Conservation (phyloP, 805 yeast genomes). For the Ogataea salicorniae region DNA sequence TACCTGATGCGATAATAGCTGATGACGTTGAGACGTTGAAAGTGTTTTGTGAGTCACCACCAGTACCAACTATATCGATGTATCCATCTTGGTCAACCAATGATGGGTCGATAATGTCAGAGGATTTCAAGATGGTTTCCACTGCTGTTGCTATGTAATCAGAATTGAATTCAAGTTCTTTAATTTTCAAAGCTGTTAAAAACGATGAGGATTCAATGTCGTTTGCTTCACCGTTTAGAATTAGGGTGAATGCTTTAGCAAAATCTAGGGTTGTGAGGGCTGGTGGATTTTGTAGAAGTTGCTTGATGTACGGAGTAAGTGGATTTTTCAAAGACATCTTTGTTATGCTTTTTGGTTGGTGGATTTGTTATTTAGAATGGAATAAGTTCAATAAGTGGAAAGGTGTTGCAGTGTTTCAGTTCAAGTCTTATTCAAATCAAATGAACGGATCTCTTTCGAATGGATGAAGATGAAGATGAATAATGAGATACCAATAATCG, state of each 20-base stretch:
- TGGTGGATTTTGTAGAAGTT: conserved; percentile 56
- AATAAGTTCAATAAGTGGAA: neutral
- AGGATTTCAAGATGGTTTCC: conserved; percentile 59
- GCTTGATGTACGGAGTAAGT: conserved; percentile 57
- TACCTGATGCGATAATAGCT: conserved; percentile 92
- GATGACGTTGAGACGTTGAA: conserved; percentile 94
- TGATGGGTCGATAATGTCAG: conserved; percentile 46
- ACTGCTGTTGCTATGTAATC: conserved; percentile 86
- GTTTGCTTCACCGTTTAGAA: conserved; percentile 55
- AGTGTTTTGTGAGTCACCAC: conserved; percentile 97
- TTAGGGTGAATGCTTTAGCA: conserved; percentile 52
- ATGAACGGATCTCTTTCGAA: no score
- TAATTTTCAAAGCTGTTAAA: conserved; percentile 67
- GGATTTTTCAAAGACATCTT: conserved; percentile 12
- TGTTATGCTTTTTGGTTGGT: neutral
- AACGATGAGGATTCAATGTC: conserved; percentile 76
- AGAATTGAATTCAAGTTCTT: conserved; percentile 75
- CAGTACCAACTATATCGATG: conserved; percentile 95
- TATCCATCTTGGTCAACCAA: conserved; percentile 46
- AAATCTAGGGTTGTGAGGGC: conserved; percentile 61
- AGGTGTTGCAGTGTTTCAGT: neutral
- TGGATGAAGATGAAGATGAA: no score
- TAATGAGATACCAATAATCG: neutral
- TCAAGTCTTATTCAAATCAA: neutral
- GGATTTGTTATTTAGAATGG: neutral